Percentiles rank a stretch among this genome's conserved stretches.
Evolutionary conservation across 371 early-diverging fungal species (phyloP).

Genomic region (Mortierella sp.): DNA sequence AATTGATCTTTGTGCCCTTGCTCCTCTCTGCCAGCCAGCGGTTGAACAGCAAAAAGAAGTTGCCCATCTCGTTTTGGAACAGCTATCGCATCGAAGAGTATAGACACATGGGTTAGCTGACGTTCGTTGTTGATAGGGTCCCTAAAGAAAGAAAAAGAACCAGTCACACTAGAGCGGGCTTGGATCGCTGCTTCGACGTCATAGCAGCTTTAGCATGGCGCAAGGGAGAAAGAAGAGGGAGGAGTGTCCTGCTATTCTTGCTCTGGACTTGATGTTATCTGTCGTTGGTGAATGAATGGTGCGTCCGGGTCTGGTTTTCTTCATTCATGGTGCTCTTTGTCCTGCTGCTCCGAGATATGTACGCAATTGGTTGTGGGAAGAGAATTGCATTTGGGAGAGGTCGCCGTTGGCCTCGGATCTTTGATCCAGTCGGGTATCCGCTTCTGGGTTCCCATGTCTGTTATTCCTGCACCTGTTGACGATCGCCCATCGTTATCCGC

Average conservation of each 20-base stretch:
- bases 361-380: neutral
- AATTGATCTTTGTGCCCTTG: slow-evolving; percentile 87
- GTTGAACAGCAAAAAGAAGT: slow-evolving; percentile 91
- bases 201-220: neutral
- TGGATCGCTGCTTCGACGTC: neutral
- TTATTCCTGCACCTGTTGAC: neutral
- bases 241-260: neutral
- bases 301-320: neutral
- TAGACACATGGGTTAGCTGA: neutral
- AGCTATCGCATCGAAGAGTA: slow-evolving; percentile 22
- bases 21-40: slow-evolving; percentile 89
- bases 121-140: neutral
- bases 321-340: neutral
- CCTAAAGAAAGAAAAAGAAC: neutral
- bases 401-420: neutral
- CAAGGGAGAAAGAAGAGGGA: neutral
- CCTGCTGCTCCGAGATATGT: neutral
- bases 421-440: neutral
- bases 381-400: neutral
- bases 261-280: too few species aligned
- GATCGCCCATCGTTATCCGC: neutral
- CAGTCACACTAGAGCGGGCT: neutral
- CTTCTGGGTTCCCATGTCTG: neutral
- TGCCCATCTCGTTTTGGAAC: slow-evolving; percentile 85
- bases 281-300: neutral